phyloP scores from a whole-genome alignment of 2,329 filamentous ascomycete species.

The Scedosporium apiospermum region DNA sequence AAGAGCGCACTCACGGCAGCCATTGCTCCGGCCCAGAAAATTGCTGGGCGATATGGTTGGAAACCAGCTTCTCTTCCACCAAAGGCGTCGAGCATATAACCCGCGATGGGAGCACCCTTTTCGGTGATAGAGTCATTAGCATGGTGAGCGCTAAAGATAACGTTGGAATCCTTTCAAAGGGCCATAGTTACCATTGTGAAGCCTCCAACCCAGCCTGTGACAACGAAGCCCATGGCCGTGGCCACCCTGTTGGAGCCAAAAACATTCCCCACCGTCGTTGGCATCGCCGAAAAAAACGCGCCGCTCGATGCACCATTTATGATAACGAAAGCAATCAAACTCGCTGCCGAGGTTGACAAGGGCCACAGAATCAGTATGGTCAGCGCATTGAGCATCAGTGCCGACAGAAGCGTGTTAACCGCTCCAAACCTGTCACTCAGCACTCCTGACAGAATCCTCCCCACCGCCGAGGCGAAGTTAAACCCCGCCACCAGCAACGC shows the following conservation, averaged over 20 bases:
- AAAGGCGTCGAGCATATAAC: slow-evolving; percentile 46
- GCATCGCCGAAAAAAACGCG: slow-evolving; percentile 54
- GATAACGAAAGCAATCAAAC: slow-evolving; percentile 45
- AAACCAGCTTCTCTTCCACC: slow-evolving; percentile 40
- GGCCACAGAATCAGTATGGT: slow-evolving; percentile 56
- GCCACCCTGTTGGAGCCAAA: slow-evolving; percentile 45
- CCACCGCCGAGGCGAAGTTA: slow-evolving; percentile 49
- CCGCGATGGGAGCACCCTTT: slow-evolving; percentile 50
- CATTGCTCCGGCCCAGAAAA: slow-evolving; percentile 50
- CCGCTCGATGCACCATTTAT: slow-evolving; percentile 52
- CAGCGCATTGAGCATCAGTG: slow-evolving; percentile 40
- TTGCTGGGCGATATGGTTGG: slow-evolving; percentile 47
- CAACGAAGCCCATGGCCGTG: slow-evolving; percentile 51
- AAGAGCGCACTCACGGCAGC: slow-evolving; percentile 34
- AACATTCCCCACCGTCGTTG: slow-evolving; percentile 49
- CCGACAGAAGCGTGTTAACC: slow-evolving; percentile 42
- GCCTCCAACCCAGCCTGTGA: slow-evolving; percentile 50
- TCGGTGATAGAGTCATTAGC: slow-evolving; percentile 25
- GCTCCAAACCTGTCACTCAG: slow-evolving; percentile 44
- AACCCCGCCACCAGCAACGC: slow-evolving; percentile 51
- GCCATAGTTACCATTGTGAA: slow-evolving; percentile 17
- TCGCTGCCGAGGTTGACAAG: slow-evolving; percentile 41
- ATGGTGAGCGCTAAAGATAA: not conserved
- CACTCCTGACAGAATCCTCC: slow-evolving; percentile 44
- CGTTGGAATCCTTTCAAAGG: not conserved